Conservation (phyloP, 2,329 filamentous ascomycete genomes). For the Aspergillus carbonarius region DNA sequence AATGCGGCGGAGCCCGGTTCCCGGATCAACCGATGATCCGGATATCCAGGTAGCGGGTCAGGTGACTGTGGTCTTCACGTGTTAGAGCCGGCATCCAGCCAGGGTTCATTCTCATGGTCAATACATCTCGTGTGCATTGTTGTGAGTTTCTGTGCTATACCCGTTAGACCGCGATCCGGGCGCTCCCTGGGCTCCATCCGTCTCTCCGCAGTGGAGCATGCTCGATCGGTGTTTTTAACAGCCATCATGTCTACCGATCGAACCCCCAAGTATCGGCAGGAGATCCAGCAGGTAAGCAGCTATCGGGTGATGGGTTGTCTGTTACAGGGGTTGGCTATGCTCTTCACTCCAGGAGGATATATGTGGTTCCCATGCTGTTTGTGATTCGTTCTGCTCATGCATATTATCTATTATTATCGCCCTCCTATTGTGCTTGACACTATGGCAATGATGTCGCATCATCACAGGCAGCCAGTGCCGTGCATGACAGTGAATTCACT, state of each 20-base stretch:
- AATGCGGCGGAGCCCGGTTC: conserved; percentile 14
- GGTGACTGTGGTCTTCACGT: not conserved
- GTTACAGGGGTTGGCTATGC: not conserved
- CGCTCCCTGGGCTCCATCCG: not conserved
- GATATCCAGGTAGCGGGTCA: not conserved
- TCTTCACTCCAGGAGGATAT: too few relatives aligned
- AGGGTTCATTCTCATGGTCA: not conserved
- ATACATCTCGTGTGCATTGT: not conserved
- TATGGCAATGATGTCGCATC: too few relatives aligned
- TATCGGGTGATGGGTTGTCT: not conserved
- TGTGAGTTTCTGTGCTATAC: not conserved
- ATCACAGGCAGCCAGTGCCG: too few relatives aligned
- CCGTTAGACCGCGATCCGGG: not conserved
- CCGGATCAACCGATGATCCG: conserved; percentile 27
- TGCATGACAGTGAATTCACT: too few relatives aligned
- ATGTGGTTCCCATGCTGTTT: not conserved
- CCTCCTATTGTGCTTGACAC: too few relatives aligned
- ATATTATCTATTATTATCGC: too few relatives aligned
- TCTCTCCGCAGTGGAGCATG: not conserved
- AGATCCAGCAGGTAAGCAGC: conserved; percentile 86
- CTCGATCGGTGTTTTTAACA: not conserved
- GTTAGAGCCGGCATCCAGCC: not conserved
- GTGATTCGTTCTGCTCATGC: too few relatives aligned
- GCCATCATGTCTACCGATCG: conserved; percentile 66
- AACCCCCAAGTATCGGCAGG: conserved; percentile 86